phyloP scores from a whole-genome alignment of 768 basidiomycete species.

The Russula sp. region DNA sequence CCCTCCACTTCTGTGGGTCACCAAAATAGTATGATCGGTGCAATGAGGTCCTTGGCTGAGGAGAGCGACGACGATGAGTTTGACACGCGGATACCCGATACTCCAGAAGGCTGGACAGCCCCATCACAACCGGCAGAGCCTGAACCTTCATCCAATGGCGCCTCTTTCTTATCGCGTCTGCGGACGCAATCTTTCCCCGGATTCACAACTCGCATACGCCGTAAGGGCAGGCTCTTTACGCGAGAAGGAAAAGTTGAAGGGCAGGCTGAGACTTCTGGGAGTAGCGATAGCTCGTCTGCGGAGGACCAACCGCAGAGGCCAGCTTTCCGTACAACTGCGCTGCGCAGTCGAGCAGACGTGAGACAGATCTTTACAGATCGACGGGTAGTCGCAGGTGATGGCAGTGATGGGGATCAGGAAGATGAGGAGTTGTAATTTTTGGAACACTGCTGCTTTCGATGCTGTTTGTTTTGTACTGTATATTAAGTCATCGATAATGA shows the following conservation, averaged over 20 bases:
- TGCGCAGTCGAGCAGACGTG: constrained; percentile 22
- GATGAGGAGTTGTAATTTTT: constrained; percentile 21
- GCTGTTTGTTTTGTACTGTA: background rate
- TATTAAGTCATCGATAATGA: background rate
- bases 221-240: constrained; percentile 7
- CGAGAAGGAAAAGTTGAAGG: constrained; percentile 7
- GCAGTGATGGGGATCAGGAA: constrained; percentile 19
- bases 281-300: constrained; percentile 27
- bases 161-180: constrained; percentile 27
- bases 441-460: background rate
- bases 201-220: constrained; percentile 17
- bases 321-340: constrained; percentile 4
- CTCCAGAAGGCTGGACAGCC: constrained; percentile 19
- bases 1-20: constrained; percentile 8
- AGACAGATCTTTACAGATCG: constrained; percentile 22
- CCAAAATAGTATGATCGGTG: constrained; percentile 22
- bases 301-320: constrained; percentile 19
- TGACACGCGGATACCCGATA: constrained; percentile 18
- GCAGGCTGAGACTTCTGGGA: constrained; percentile 20
- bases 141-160: background rate
- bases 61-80: constrained; percentile 31
- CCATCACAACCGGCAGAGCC: constrained; percentile 4
- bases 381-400: constrained; percentile 4
- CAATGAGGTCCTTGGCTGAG: constrained; percentile 10
- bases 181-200: constrained; percentile 30